Evolutionary conservation across 495 filamentous ascomycete genomes (phyloP).

Genomic region (Cercophora sp.): DNA sequence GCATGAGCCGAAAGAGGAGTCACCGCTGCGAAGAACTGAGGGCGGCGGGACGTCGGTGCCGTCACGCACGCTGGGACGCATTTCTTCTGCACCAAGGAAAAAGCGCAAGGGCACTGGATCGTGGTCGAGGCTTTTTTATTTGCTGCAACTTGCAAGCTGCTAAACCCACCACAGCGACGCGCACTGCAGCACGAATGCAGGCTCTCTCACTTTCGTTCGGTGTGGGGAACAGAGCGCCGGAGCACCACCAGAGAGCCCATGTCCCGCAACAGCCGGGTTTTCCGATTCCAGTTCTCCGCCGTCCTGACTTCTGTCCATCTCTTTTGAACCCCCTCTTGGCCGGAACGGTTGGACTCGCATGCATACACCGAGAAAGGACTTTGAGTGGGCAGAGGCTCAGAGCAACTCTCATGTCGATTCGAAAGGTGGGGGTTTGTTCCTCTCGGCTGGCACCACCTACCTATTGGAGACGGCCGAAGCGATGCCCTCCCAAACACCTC

Average conservation of each 20-base stretch:
- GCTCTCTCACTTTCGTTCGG: neutral
- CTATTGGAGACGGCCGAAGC: neutral
- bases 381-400: neutral
- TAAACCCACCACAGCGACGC: neutral
- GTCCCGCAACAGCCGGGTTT: neutral
- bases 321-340: neutral
- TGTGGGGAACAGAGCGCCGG: neutral
- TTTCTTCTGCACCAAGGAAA: neutral
- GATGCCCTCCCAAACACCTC: neutral
- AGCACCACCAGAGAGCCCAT: neutral
- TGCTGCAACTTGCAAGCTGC: neutral
- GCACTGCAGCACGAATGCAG: neutral
- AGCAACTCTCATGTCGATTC: too few relatives aligned
- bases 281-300: neutral
- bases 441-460: neutral
- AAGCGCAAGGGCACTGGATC: slow-evolving; percentile 2
- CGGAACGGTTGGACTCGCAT: slow-evolving; percentile 2
- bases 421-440: neutral
- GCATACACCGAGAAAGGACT: neutral
- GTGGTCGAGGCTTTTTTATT: slow-evolving; percentile 1
- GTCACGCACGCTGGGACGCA: neutral
- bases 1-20: neutral
- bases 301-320: too few relatives aligned
- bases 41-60: slow-evolving; percentile 1
- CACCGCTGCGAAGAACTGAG: too few relatives aligned